Base-by-base conservation (phyloP, 164 flowering plant species). In the Litsea cubeba region DNA sequence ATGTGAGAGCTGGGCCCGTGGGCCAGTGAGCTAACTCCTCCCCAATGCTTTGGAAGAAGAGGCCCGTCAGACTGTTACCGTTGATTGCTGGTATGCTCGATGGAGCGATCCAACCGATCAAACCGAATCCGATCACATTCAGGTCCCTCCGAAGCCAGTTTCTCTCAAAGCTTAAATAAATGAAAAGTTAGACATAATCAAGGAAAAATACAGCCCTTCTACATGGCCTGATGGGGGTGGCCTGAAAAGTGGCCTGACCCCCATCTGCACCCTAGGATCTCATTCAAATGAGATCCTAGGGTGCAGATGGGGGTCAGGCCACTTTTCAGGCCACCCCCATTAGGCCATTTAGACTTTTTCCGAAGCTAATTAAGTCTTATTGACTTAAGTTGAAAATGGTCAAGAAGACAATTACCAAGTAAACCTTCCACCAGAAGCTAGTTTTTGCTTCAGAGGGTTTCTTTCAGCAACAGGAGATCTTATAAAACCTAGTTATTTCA, bases 31-130 rank as follows among this genome's bases (percentile, higher is more conserved):
- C 78, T 3, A 95, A 91, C 83, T 95, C 99, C 0, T 85, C 18
- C 40, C 98, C 97, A 74, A 95, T 95, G 87, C 97, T 93, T n/a
- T 77, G 76, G 74, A 93, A 95, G 88, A 95, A 95, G 18, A 95
- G 90, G 18, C 98, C 96, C 0, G 99, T 88, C 81, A 93, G 84
- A 76, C 98, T 93, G 82, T 91, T 87, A 24, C 99, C 98, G 64
- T 88, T 74, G 82, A 95, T 93, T 0, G 76, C 79, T 0, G 99
- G 98, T 24, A 95, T 78, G 88, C 99, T 93, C 0, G 97, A 95
- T 3, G 97, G 97, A 7, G 93, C 97, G 2, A 93, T 0, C 99
- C 99, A 93, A n/a, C 97, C 99, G 68, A 93, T 90, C 85, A 95
- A 71, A 60, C 99, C 98, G 60, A 93, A 95, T 25, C 99, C 99